Percentiles rank a stretch among this genome's conserved stretches.
Evolutionary conservation across 2,329 filamentous ascomycete species (phyloP).

Genomic region (Colletotrichum gloeosporioides): DNA sequence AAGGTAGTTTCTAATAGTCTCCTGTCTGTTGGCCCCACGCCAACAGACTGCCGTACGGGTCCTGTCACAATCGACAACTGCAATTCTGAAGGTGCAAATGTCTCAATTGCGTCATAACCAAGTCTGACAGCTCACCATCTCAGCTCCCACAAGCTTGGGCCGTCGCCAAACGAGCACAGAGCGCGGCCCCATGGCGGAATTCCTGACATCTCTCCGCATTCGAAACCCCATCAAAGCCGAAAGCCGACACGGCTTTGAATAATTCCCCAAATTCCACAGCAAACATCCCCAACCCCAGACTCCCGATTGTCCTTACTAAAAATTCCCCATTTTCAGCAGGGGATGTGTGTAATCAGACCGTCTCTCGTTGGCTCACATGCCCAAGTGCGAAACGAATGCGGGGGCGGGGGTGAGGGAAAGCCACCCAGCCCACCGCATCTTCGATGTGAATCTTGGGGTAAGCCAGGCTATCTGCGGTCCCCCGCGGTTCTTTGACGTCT

Average conservation of each 20-base stretch:
- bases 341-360: neutral
- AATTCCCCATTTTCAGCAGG: neutral
- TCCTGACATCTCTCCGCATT: neutral
- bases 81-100: neutral
- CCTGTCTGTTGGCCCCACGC: no score
- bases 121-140: neutral
- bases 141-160: neutral
- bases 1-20: neutral
- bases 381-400: conserved; percentile 5
- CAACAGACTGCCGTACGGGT: no score
- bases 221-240: neutral
- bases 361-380: conserved; percentile 16
- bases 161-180: conserved; percentile 4
- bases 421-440: neutral
- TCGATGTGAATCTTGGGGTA: conserved; percentile 7
- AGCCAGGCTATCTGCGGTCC: neutral
- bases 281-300: neutral
- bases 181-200: conserved; percentile 7
- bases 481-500: neutral
- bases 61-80: neutral
- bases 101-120: neutral
- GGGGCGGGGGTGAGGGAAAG: neutral
- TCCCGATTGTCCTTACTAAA: neutral
- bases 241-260: neutral
- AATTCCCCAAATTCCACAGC: neutral